phyloP scores from a whole-genome alignment of 2,329 filamentous ascomycete species.

The Epichloe sibirici region DNA sequence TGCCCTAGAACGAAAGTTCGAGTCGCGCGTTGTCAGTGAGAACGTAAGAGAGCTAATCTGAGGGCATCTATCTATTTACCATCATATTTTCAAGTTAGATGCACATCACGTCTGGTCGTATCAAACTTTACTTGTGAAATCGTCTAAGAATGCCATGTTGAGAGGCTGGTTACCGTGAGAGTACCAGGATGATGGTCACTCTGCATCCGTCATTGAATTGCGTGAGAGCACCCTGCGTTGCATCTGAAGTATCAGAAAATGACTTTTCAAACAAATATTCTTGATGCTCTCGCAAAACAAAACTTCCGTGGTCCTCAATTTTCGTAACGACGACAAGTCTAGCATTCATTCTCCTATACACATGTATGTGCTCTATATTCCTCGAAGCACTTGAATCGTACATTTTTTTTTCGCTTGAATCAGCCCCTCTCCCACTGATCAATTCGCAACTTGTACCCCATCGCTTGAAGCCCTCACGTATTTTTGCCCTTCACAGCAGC shows the following conservation, averaged over 20 bases:
- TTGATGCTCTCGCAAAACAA: too few species aligned
- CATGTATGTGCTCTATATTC: neutral
- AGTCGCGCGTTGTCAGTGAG: constrained; percentile 35
- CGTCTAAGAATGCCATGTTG: too few species aligned
- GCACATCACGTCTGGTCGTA: too few species aligned
- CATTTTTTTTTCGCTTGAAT: neutral
- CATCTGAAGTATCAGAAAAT: too few species aligned
- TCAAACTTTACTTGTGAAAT: neutral
- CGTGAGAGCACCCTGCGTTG: too few species aligned
- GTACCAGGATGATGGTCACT: too few species aligned
- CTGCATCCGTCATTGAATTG: too few species aligned
- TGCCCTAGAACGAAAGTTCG: constrained; percentile 6
- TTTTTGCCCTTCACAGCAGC: constrained; percentile 16
- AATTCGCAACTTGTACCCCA: neutral
- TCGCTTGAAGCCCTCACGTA: constrained; percentile 14
- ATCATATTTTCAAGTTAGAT: neutral
- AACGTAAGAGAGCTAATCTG: constrained; percentile 47
- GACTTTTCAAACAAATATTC: too few species aligned
- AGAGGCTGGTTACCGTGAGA: too few species aligned
- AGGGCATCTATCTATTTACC: constrained; percentile 23
- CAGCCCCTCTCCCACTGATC: neutral
- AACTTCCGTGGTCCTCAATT: too few species aligned
- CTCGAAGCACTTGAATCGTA: neutral
- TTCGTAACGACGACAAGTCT: neutral
- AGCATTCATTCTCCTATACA: neutral